These are phyloP conservation scores for Penicillium griseofulvum DNA, from an alignment of 2,329 filamentous ascomycete genomes.

Conservation along the genomic window DNA sequence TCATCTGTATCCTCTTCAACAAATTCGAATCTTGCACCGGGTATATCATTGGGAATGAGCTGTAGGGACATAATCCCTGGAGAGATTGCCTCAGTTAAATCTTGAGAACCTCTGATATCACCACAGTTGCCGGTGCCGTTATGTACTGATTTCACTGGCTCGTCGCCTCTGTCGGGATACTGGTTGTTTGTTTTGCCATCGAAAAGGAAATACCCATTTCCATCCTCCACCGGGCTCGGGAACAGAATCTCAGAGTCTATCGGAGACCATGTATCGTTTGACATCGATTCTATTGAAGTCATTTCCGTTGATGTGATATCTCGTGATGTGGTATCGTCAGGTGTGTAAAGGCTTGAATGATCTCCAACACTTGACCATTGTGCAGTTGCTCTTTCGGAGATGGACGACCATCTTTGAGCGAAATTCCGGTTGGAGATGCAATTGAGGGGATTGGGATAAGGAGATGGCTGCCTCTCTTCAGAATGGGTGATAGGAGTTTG, in stretches of 20 bases:
- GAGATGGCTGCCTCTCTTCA: neutral
- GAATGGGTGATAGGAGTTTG: neutral
- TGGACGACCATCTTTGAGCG: neutral
- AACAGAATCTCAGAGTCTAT: constrained; percentile 22
- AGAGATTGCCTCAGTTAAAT: constrained; percentile 18
- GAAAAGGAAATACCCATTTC: constrained; percentile 30
- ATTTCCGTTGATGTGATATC: constrained; percentile 3
- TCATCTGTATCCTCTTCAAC: constrained; percentile 6
- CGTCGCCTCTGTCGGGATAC: constrained; percentile 25
- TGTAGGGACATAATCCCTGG: neutral
- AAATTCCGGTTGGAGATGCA: neutral
- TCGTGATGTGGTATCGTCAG: constrained; percentile 16
- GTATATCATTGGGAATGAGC: neutral
- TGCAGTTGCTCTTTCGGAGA: neutral
- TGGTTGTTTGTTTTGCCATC: constrained; percentile 28
- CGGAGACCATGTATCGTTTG: constrained; percentile 20
- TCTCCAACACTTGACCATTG: neutral
- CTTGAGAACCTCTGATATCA: constrained; percentile 7
- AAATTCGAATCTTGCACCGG: neutral
- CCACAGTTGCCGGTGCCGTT: constrained; percentile 18
- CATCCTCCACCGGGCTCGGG: constrained; percentile 2
- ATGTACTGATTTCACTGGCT: constrained; percentile 22
- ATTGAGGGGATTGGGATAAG: neutral
- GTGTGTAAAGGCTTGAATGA: constrained; percentile 6
- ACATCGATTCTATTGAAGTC: constrained; percentile 9